Conservation (phyloP, 2,329 filamentous ascomycete species). For the Fusarium annulatum region DNA sequence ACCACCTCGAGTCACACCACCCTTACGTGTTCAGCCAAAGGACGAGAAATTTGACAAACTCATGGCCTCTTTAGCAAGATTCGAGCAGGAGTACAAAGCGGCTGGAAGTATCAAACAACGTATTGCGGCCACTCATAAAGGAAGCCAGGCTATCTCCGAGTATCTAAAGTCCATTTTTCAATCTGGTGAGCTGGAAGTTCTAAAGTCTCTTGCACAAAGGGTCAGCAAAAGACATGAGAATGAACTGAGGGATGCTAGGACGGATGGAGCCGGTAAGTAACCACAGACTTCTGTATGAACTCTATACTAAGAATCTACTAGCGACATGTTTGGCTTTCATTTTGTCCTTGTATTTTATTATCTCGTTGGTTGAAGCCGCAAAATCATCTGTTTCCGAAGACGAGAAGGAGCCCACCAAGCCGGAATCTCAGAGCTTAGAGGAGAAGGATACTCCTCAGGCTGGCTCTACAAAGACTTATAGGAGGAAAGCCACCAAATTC, state of each 20-base stretch:
- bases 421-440: background rate
- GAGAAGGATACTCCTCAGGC: background rate
- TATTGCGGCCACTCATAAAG: background rate
- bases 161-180: background rate
- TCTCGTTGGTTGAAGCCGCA: fast-evolving
- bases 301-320: background rate
- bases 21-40: background rate
- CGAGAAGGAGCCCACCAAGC: background rate
- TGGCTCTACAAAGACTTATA: background rate
- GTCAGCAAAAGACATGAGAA: background rate
- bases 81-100: background rate
- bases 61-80: background rate
- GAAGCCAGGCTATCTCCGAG: background rate
- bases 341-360: fast-evolving
- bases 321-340: fast-evolving
- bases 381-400: background rate
- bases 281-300: background rate
- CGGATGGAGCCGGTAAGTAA: background rate
- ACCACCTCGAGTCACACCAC: background rate
- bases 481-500: background rate
- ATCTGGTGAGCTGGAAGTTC: background rate
- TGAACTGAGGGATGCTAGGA: background rate
- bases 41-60: background rate
- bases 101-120: background rate
- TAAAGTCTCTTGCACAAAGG: too few relatives aligned